phyloP scores from a whole-genome alignment of 129 eudicot genomes.

The Mikania micrantha region DNA sequence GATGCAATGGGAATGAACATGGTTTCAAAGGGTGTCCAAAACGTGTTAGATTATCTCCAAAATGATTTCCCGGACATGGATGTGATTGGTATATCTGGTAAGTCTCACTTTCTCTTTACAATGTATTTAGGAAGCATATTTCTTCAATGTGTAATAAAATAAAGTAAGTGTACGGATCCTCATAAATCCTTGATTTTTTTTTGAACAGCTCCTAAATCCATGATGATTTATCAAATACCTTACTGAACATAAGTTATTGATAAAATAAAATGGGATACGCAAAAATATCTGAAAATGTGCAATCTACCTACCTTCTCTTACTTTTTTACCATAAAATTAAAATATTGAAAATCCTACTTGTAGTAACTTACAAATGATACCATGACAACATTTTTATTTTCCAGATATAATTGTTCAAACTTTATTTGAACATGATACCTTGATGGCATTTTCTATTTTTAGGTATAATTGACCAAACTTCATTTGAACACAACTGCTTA shows the following conservation, averaged over 20 bases:
- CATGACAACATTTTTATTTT: not conserved
- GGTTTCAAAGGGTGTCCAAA: slow-evolving; percentile 84
- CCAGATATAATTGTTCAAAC: not conserved
- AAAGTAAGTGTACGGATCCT: no score
- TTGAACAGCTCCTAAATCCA: not conserved
- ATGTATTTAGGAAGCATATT: not conserved
- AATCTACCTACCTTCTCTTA: not conserved
- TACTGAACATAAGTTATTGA: not conserved
- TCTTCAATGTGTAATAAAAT: not conserved
- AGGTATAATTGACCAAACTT: not conserved
- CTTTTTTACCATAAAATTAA: not conserved
- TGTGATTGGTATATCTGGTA: slow-evolving; percentile 75
- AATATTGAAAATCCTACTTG: not conserved
- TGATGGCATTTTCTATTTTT: no score
- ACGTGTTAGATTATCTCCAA: slow-evolving; percentile 63
- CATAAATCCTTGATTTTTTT: no score
- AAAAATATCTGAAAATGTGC: not conserved
- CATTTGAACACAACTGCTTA: not conserved
- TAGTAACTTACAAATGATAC: not conserved
- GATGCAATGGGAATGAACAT: slow-evolving; percentile 92
- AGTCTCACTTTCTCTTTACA: slow-evolving; percentile 10
- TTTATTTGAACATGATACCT: not conserved
- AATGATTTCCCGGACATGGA: slow-evolving; percentile 76
- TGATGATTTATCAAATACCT: not conserved
- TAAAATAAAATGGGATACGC: not conserved